Evolutionary conservation across 2,329 filamentous ascomycete genomes (phyloP).

Genomic region (Fusarium musae): DNA sequence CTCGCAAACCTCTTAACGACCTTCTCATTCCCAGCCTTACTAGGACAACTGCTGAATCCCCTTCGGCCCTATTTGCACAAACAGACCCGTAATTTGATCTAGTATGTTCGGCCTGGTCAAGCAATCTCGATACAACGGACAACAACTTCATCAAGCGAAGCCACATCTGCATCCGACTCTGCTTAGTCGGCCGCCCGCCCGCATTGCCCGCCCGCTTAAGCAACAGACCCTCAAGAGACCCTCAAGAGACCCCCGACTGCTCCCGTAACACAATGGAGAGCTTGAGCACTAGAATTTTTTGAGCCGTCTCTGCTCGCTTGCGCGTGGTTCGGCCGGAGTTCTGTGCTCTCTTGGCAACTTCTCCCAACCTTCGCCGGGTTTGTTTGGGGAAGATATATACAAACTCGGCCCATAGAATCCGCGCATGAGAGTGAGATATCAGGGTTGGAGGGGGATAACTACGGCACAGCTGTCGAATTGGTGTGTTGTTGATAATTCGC

Average conservation of each 20-base stretch:
- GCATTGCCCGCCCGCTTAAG: constrained; percentile 24
- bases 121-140: constrained; percentile 15
- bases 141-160: constrained; percentile 11
- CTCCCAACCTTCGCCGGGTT: background rate
- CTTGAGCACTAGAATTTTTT: background rate
- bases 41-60: background rate
- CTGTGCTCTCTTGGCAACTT: background rate
- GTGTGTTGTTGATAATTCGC: background rate
- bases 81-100: constrained; percentile 10
- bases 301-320: constrained; percentile 7
- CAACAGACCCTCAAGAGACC: constrained; percentile 5
- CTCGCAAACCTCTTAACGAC: background rate
- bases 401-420: background rate
- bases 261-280: background rate
- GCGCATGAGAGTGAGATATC: background rate
- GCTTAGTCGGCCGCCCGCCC: constrained; percentile 40
- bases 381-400: background rate
- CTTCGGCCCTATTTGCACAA: constrained; percentile 27
- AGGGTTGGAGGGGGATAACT: background rate
- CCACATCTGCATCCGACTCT: constrained; percentile 37
- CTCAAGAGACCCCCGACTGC: constrained; percentile 4
- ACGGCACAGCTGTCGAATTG: constrained; percentile 1
- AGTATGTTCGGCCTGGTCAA: constrained; percentile 10
- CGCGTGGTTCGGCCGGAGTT: constrained; percentile 4
- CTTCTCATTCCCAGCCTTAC: constrained; percentile 29